Percentiles rank a stretch among this genome's conserved stretches.
These are phyloP conservation scores for Ceratobasidium sp. DNA, from an alignment of 1,284 basidiomycete genomes.

Conservation along the genomic window DNA sequence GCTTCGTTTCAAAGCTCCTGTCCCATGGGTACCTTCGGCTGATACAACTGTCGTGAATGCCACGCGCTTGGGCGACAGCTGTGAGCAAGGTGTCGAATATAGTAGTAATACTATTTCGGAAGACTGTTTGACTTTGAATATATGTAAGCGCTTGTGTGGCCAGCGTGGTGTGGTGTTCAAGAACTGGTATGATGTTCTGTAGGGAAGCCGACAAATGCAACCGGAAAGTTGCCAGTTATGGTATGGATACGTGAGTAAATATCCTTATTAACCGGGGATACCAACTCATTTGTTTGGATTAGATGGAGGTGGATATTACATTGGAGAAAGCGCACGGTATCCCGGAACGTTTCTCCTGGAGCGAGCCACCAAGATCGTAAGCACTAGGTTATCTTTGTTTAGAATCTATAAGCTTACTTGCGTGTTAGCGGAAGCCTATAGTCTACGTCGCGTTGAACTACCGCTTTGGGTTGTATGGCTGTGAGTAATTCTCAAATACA, in stretches of 20 bases:
- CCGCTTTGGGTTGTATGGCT: conserved; percentile 62
- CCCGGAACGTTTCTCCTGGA: conserved; percentile 28
- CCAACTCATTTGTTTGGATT: not conserved
- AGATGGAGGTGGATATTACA: conserved; percentile 56
- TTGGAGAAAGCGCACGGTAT: conserved; percentile 34
- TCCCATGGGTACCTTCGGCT: conserved; percentile 60
- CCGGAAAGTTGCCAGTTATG: conserved; percentile 56
- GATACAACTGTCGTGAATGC: conserved; percentile 37
- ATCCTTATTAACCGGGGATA: not conserved
- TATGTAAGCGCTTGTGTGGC: conserved; percentile 50
- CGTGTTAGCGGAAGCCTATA: conserved; percentile 54
- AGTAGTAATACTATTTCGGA: conserved; percentile 53
- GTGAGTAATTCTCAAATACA: conserved; percentile 46
- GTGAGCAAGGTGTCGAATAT: conserved; percentile 17
- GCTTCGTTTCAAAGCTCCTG: conserved; percentile 63
- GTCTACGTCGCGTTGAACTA: conserved; percentile 62
- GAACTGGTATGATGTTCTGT: no score
- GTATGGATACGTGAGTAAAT: conserved; percentile 52
- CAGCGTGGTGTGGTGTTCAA: no score
- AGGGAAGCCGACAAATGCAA: conserved; percentile 24
- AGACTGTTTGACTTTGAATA: conserved; percentile 61
- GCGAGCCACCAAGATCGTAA: conserved; percentile 26
- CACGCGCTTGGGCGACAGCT: conserved; percentile 27
- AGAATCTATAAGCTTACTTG: conserved; percentile 17
- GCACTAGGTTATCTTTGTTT: no score